A percentile compares a stretch with the other conserved stretches of the same genome.
These are phyloP conservation scores for Suillus sp. DNA, from an alignment of 768 basidiomycete genomes.

Conservation along the genomic window DNA sequence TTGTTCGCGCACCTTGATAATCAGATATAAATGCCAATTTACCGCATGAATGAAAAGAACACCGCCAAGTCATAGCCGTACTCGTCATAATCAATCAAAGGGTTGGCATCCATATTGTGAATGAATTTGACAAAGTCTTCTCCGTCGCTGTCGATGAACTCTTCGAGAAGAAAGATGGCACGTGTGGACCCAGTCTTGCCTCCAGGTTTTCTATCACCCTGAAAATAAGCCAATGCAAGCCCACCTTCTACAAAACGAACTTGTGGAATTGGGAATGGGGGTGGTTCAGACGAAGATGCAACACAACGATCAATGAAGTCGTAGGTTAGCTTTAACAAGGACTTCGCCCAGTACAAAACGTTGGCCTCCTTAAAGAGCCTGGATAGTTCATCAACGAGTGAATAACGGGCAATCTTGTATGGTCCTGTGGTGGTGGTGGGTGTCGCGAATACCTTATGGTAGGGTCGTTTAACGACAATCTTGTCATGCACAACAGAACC, in stretches of 20 bases:
- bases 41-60: conserved; percentile 17
- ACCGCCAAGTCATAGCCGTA: conserved; percentile 1
- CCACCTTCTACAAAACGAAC: conserved; percentile 18
- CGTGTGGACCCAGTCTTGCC: background rate
- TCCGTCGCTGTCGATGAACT: background rate
- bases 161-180: conserved; percentile 13
- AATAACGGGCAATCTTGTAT: conserved; percentile 2
- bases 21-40: conserved; percentile 13
- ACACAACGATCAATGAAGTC: conserved; percentile 12
- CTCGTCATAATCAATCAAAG: background rate
- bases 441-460: background rate
- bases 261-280: conserved; percentile 16
- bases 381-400: conserved; percentile 3
- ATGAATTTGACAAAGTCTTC: conserved; percentile 13
- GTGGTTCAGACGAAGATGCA: background rate
- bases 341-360: conserved; percentile 18
- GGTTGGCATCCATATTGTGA: background rate
- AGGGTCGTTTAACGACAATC: conserved; percentile 9
- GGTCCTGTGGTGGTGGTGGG: background rate
- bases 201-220: background rate
- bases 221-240: conserved; percentile 3
- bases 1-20: conserved; percentile 12
- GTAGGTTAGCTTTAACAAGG: conserved; percentile 15
- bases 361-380: conserved; percentile 16
- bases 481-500: background rate